Evolutionary conservation across 805 yeast species (phyloP).

Genomic region (Hanseniaspora osmophila): DNA sequence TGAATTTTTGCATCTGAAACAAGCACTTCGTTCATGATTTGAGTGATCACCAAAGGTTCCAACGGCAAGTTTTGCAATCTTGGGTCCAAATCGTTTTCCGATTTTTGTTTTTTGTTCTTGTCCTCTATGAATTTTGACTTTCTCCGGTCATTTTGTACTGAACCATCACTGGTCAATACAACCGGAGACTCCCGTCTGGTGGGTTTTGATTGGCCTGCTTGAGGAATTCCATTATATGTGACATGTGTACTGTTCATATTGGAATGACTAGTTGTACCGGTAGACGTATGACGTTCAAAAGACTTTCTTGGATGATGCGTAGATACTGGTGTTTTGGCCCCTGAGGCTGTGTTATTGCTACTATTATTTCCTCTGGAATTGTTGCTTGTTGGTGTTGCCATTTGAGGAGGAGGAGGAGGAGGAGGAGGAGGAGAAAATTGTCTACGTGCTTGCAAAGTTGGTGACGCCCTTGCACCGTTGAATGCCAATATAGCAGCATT

Average conservation of each 20-base stretch:
- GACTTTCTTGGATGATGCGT: too few relatives aligned
- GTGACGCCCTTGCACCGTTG: background rate
- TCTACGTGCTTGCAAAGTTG: background rate
- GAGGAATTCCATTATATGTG: too few relatives aligned
- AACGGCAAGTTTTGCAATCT: background rate
- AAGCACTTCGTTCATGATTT: background rate
- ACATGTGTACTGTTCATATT: too few relatives aligned
- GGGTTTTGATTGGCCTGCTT: too few relatives aligned
- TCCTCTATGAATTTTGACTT: background rate
- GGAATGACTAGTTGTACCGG: too few relatives aligned
- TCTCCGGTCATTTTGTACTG: background rate
- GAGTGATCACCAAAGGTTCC: background rate
- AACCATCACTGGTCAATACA: background rate
- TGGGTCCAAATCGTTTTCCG: background rate
- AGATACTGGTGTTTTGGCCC: too few relatives aligned
- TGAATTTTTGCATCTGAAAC: slow-evolving; percentile 29
- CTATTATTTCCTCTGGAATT: too few relatives aligned
- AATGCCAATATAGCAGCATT: background rate
- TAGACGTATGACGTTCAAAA: too few relatives aligned
- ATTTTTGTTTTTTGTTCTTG: background rate
- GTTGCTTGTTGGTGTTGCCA: background rate
- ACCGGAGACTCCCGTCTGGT: too few relatives aligned
- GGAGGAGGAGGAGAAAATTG: background rate
- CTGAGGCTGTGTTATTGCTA: too few relatives aligned
- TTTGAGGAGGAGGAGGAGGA: background rate